Evolutionary conservation across 179 eudicot genomes (phyloP), one percentile per base, ranked within the genome.

Genomic region (Silene noctiflora): DNA sequence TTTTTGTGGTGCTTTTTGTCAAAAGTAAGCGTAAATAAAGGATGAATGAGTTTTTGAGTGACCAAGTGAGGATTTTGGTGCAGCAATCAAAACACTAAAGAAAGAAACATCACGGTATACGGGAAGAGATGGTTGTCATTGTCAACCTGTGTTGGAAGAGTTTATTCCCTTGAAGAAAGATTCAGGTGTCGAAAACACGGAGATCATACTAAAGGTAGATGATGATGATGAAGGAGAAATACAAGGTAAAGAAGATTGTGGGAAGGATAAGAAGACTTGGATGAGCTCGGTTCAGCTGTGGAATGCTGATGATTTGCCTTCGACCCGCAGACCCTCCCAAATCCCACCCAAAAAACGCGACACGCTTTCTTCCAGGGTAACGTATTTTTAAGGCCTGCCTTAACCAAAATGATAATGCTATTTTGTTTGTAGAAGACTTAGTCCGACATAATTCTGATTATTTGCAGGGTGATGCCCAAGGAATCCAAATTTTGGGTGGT

Each of bases 201-300:
- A 77, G 71, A 61, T 44, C 4, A 67, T 53, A 14, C 16, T 14
- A 53, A 53, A 53, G 58, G 58, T 53, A 17, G 58, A 72, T 20
- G 77, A 74, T 27, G 76, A 14, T 9, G 76, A 14, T 9, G 81
- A 78, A 6, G 88, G 27, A 10, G 25, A 12, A 13, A 8, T 6
- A 66, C 0, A 8, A 77, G 42, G 42, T 35, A 35, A 35, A 35
- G 42, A 35, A 5, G 75, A 78, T 19, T 87, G 80, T 48, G 68
- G 77, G 33, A 81, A 60, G 67, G 96, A 92, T 56, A 93, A 89
- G 81, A 88, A 66, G 85, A 82, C 87, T 72, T 91, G 97, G 97
- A 68, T 91, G 97, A 90, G 96, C 77, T 87, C 96, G 14, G 90
- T 86, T 73, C 97, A 91, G 81, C 85, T 92, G 10, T 92, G 97